A percentile compares a stretch with the other conserved stretches of the same genome.
Evolutionary conservation across 2,329 filamentous ascomycete genomes (phyloP).

Genomic region (Ceratocystis destructans): DNA sequence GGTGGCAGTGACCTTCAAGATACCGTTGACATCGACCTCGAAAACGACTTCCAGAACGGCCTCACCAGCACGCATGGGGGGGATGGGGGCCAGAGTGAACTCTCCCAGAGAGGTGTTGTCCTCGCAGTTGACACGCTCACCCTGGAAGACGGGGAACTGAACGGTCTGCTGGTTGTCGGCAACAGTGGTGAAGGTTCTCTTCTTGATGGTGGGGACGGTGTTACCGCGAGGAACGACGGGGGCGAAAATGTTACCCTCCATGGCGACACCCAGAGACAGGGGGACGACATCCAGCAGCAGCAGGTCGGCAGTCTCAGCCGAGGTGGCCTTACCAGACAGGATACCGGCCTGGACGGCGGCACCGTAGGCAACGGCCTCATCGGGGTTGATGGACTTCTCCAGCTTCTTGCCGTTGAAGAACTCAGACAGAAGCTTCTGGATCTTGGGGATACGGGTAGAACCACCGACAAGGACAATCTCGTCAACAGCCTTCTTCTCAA

Average conservation of each 20-base stretch:
- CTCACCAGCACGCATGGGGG: conserved; percentile 86
- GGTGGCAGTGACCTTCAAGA: conserved; percentile 96
- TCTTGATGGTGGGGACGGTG: conserved; percentile 70
- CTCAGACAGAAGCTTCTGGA: conserved; percentile 98
- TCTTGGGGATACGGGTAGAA: conserved; percentile 94
- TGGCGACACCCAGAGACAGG: conserved; percentile 93
- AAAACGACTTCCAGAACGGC: conserved; percentile 96
- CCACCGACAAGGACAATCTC: conserved; percentile 99
- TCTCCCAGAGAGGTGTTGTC: conserved; percentile 97
- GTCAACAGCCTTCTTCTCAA: conserved; percentile 85
- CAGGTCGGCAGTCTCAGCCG: conserved; percentile 84
- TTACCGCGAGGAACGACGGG: conserved; percentile 72
- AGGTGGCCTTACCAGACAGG: conserved; percentile 93
- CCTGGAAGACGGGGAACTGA: conserved; percentile 88
- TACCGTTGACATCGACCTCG: conserved; percentile 99
- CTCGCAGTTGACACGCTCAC: conserved; percentile 94
- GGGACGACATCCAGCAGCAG: conserved; percentile 93
- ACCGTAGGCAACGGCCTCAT: conserved; percentile 98
- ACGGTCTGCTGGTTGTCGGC: conserved; percentile 65
- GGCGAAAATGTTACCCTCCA: conserved; percentile 99
- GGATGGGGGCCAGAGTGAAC: conserved; percentile 81
- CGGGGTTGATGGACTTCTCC: conserved; percentile 99
- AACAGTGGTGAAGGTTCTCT: conserved; percentile 81
- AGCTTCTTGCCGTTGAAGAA: conserved; percentile 99
- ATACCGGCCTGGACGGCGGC: conserved; percentile 98